Conservation (phyloP, 2,329 filamentous ascomycete genomes). For the Exophiala oligosperma region DNA sequence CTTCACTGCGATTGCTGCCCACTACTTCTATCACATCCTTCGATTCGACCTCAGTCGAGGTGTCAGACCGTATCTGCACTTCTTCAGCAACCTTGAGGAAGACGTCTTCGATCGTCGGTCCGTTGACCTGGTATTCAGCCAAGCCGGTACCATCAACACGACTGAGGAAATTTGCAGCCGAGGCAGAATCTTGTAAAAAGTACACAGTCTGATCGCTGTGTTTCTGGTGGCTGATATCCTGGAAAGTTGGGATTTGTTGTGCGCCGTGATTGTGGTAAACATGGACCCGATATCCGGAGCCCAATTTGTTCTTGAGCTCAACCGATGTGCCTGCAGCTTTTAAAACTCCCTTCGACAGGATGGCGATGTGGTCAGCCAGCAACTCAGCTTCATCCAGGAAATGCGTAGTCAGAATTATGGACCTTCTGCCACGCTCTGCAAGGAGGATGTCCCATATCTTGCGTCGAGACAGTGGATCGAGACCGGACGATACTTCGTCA, state of each 20-base stretch:
- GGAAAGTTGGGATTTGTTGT: constrained; percentile 45
- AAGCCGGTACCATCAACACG: constrained; percentile 67
- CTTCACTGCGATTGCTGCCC: constrained; percentile 18
- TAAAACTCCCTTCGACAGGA: constrained; percentile 79
- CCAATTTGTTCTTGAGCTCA: constrained; percentile 77
- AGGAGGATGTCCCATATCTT: constrained; percentile 95
- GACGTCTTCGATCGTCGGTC: constrained; percentile 89
- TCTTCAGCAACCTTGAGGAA: constrained; percentile 86
- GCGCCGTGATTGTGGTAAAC: constrained; percentile 61
- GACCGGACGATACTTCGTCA: constrained; percentile 84
- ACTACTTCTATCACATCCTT: constrained; percentile 15
- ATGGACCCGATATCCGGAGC: constrained; percentile 81
- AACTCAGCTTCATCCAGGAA: constrained; percentile 93
- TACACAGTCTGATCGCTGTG: constrained; percentile 74
- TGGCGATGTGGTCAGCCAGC: constrained; percentile 82
- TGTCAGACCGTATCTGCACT: constrained; percentile 44
- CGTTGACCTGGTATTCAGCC: constrained; percentile 78
- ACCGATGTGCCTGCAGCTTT: constrained; percentile 83
- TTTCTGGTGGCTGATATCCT: constrained; percentile 58
- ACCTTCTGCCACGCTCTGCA: constrained; percentile 76
- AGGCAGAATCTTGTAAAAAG: constrained; percentile 65
- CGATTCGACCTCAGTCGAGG: neutral
- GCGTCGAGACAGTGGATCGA: constrained; percentile 80
- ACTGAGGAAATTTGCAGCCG: constrained; percentile 71
- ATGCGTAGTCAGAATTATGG: constrained; percentile 86